Conservation (phyloP, 371 early-diverging fungal species). For the Batrachochytrium dendrobatidis region DNA sequence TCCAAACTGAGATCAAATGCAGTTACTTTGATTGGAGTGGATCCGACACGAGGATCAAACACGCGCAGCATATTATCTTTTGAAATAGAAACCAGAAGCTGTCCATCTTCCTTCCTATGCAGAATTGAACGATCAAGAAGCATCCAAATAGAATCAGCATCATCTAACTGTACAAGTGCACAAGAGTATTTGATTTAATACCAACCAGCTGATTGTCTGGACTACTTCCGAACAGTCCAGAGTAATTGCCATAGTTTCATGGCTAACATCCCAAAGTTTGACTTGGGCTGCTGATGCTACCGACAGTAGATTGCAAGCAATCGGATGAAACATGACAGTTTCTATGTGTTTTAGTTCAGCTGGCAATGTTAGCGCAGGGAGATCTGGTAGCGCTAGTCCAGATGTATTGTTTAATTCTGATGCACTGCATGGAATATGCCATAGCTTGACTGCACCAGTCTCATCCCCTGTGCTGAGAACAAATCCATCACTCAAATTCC, state of each 20-base stretch:
- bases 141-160: too few relatives aligned
- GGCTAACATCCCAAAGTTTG: conserved; percentile 59
- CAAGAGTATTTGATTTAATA: too few relatives aligned
- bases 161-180: too few relatives aligned
- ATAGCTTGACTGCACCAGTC: conserved; percentile 13
- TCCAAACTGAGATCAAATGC: too few relatives aligned
- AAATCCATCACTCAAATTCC: not conserved
- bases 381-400: too few relatives aligned
- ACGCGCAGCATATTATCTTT: conserved; percentile 49
- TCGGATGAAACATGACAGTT: conserved; percentile 49
- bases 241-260: conserved; percentile 3
- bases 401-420: too few relatives aligned
- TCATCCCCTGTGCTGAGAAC: conserved; percentile 11
- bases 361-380: too few relatives aligned
- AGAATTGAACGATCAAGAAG: too few relatives aligned
- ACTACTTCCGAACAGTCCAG: conserved; percentile 28
- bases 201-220: conserved; percentile 44
- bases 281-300: conserved; percentile 44
- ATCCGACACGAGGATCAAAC: conserved; percentile 53
- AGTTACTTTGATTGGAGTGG: not conserved
- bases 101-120: conserved; percentile 50
- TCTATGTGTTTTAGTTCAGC: conserved; percentile 41
- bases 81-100: conserved; percentile 44
- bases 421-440: conserved; percentile 6
- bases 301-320: conserved; percentile 40